Base-by-base conservation (phyloP, 495 filamentous ascomycete genomes). In the Xylaria castorea region DNA sequence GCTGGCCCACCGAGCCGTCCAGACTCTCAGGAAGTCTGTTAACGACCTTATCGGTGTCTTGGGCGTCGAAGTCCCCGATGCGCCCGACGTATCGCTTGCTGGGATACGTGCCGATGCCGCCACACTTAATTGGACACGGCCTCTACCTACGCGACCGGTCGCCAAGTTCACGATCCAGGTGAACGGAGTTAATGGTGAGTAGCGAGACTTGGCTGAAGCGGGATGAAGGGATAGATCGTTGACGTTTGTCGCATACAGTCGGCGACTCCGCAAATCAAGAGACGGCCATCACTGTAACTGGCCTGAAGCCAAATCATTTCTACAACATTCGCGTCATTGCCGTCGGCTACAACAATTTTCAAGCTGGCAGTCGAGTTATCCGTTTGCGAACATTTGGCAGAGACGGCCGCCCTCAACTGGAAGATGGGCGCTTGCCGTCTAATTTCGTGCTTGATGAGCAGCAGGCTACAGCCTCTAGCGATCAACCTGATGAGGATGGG, bases 291-390 rank as follows among this genome's bases (percentile, higher is more conserved):
- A 94, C 92, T 64, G 93, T 99, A 67, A 91, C 89, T 7, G 92
- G 94, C 50, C 85, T 99, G 20, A 90, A 92, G 71, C 94, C 96
- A 0, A 89, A 93, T 62, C 92, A 92, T 78, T 97, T 92, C 72
- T 98, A 98, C 82, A 94, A 94, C 71, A 90, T 98, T 16, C 91
- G 97, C 66, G 93, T 98, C 51, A 91, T 97, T 73, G 93, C 94
- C 12, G 90, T 96, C 36, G 97, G 94, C 63, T 88, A 91, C 8
- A 92, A 94, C 69, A 95, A 96, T 80, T 97, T 98, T 73, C 94
- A 97, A 76, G 93, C 94, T 1, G 91, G 93, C 8, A 97, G 96
- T 79, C 88, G 89, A 20, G 88, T 96, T 30, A 91, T 98, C 73
- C 91, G 95, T 62, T 85, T 98, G 64, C 86, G 91, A 73, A 97